phyloP scores from a whole-genome alignment of 1,284 basidiomycete genomes.

The Heterobasidion irregulare region DNA sequence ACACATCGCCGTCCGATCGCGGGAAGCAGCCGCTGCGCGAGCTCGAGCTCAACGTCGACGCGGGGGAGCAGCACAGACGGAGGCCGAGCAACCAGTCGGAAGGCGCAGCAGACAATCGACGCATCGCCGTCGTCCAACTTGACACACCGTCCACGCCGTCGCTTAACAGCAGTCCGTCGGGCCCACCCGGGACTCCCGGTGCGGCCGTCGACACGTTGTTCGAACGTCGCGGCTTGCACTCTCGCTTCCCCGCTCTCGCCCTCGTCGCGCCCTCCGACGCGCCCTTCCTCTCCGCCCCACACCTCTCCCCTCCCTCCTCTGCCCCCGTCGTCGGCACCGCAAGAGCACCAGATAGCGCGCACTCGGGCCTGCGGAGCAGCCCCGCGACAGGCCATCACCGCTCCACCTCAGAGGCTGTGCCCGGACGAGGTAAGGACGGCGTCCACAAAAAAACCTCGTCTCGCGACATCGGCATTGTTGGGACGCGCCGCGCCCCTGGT shows the following conservation, averaged over 20 bases:
- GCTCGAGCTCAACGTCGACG: background rate
- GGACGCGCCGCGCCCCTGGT: slow-evolving; percentile 23
- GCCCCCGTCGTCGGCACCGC: background rate
- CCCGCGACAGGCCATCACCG: slow-evolving; percentile 24
- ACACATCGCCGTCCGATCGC: background rate
- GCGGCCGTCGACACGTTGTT: slow-evolving; percentile 5
- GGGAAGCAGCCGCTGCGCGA: background rate
- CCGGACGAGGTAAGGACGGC: slow-evolving; percentile 9
- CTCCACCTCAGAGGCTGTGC: slow-evolving; percentile 38
- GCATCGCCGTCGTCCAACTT: slow-evolving; percentile 59
- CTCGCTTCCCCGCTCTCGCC: slow-evolving; percentile 44
- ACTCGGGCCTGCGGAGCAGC: slow-evolving; percentile 5
- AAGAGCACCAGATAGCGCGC: background rate
- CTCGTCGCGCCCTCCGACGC: slow-evolving; percentile 63
- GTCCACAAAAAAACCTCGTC: slow-evolving; percentile 30
- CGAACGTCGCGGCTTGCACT: slow-evolving; percentile 17
- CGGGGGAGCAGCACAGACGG: slow-evolving; percentile 17
- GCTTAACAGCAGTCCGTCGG: background rate
- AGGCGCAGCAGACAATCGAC: slow-evolving; percentile 53
- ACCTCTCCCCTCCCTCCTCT: slow-evolving; percentile 23
- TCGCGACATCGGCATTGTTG: slow-evolving; percentile 52
- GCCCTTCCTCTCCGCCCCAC: slow-evolving; percentile 38
- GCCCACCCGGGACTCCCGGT: background rate
- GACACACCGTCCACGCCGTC: slow-evolving; percentile 18
- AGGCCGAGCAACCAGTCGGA: slow-evolving; percentile 45